Conservation (phyloP, 257 asterid species). For the Pogostemon cablin region DNA sequence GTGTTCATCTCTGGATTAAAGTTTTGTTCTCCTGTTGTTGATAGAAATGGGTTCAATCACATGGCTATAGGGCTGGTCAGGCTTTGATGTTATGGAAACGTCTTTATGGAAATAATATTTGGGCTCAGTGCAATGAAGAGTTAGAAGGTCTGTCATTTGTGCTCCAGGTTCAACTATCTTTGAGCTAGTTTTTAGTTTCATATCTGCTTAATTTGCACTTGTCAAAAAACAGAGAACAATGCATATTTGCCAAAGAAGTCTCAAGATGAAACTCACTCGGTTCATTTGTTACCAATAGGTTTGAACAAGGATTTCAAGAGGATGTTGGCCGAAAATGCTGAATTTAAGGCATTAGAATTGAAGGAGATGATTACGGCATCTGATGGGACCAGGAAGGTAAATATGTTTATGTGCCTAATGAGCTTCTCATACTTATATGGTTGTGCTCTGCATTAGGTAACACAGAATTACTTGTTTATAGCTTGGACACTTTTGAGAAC, state of each 20-base stretch:
- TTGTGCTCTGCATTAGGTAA: slow-evolving; percentile 19
- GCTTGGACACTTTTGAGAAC: slow-evolving; percentile 41
- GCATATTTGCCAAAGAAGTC: not conserved
- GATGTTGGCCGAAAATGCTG: slow-evolving; percentile 75
- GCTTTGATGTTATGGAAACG: slow-evolving; percentile 98
- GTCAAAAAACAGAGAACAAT: slow-evolving; percentile 8
- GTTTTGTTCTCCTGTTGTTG: slow-evolving; percentile 26
- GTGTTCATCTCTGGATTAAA: not conserved
- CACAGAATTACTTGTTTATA: slow-evolving; percentile 9
- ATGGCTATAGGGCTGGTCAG: slow-evolving; percentile 86
- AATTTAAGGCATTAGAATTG: slow-evolving; percentile 59
- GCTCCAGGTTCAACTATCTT: slow-evolving; percentile 4
- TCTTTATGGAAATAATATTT: slow-evolving; percentile 69
- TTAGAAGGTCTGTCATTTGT: slow-evolving; percentile 57
- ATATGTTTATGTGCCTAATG: slow-evolving; percentile 32
- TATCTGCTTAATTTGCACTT: not conserved
- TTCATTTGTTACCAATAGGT: slow-evolving; percentile 51
- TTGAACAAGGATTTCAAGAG: slow-evolving; percentile 83
- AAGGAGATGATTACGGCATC: slow-evolving; percentile 74
- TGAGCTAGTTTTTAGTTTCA: slow-evolving; percentile 12
- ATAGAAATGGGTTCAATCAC: slow-evolving; percentile 90
- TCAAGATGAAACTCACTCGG: slow-evolving; percentile 19
- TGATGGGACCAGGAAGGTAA: slow-evolving; percentile 97
- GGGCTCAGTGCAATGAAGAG: slow-evolving; percentile 76
- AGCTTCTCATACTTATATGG: slow-evolving; percentile 7